These are phyloP conservation scores for Funneliformis mosseae DNA, from an alignment of 192 early-diverging fungal genomes.

Conservation along the genomic window DNA sequence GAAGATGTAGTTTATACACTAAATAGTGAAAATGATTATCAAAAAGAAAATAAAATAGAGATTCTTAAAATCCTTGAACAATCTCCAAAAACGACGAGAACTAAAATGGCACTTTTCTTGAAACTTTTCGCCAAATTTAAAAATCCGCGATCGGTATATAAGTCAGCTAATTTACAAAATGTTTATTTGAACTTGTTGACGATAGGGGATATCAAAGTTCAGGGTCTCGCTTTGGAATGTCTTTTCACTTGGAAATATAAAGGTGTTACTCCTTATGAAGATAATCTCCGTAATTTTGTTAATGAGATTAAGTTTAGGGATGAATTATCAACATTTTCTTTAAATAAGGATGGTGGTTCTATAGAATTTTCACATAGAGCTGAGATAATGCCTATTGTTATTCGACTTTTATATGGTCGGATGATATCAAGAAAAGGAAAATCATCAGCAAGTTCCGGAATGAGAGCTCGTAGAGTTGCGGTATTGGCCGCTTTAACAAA, in stretches of 20 bases:
- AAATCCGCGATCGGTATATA: conserved; percentile 59
- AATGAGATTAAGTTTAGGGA: conserved; percentile 94
- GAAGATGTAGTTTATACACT: conserved; percentile 30
- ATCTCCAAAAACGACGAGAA: conserved; percentile 27
- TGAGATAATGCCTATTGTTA: conserved; percentile 72
- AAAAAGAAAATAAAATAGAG: conserved; percentile 13
- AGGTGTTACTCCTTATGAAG: conserved; percentile 69
- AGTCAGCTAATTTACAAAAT: conserved; percentile 56
- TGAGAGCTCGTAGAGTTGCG: conserved; percentile 73
- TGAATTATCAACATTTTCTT: conserved; percentile 74
- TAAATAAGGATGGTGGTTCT: conserved; percentile 60
- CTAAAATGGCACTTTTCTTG: conserved; percentile 55
- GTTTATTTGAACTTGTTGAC: conserved; percentile 74
- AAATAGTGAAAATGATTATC: conserved; percentile 30
- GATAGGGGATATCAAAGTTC: conserved; percentile 79
- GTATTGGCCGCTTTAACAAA: conserved; percentile 83
- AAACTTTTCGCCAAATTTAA: conserved; percentile 67
- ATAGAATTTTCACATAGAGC: conserved; percentile 70
- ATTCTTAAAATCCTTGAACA: conserved; percentile 31
- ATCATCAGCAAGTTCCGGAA: conserved; percentile 66
- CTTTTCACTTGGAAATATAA: conserved; percentile 80
- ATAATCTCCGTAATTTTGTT: conserved; percentile 74
- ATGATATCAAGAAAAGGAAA: conserved; percentile 80
- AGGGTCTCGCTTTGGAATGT: conserved; percentile 81
- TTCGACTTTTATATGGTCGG: conserved; percentile 90